Evolutionary conservation across 208 protist species (phyloP), one percentile per base, ranked within the genome.

Genomic region (Wallacemonas sp.): DNA sequence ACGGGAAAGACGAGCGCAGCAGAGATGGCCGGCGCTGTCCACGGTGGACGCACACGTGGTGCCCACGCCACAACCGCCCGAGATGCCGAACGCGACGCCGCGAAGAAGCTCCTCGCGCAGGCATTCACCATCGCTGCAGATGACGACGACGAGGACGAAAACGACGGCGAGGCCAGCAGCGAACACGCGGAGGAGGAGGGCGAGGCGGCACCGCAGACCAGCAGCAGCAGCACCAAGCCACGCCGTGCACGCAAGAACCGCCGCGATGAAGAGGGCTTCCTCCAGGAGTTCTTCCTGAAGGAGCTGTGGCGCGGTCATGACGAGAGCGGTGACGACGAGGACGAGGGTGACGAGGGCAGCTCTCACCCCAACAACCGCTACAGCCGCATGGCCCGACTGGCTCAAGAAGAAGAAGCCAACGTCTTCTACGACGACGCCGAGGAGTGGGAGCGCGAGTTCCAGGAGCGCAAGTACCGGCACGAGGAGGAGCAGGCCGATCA

Each of bases 381-480:
- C 61, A 62, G 62, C 8, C 61, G 68, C 17, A 71, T 90, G 23
- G 85, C 81, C 11, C 61, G 87, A 21, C 73, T 95, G 23, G 88
- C 87, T 19, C 78, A 85, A 17, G 89, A 78, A 27, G 92, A 95
- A 47, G 87, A 85, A 39, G 88, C 94, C 56, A 86, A 94, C 16
- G 72, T 63, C 46, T 97, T 97, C 69, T 93, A 88, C 72, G 81
- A 85, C 24, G 78, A 95, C 29, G 83, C 87, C 1, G 85, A 94
- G 64, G 73, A 66, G 58, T 97, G 89, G 86, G 89, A 97, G 78
- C 75, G 81, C 6, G 81, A 85, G 69, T 97, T 83, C 57, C 87
- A 97, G 63, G 76, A 95, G 44, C 78, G 78, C 38, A 88, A 88
- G 69, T 97, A 93, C 73, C 87, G 88, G 46, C 92, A 97, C 73